Evolutionary conservation across 352 stramenopile genomes (phyloP).

Genomic region (Blastocystis sp.): DNA sequence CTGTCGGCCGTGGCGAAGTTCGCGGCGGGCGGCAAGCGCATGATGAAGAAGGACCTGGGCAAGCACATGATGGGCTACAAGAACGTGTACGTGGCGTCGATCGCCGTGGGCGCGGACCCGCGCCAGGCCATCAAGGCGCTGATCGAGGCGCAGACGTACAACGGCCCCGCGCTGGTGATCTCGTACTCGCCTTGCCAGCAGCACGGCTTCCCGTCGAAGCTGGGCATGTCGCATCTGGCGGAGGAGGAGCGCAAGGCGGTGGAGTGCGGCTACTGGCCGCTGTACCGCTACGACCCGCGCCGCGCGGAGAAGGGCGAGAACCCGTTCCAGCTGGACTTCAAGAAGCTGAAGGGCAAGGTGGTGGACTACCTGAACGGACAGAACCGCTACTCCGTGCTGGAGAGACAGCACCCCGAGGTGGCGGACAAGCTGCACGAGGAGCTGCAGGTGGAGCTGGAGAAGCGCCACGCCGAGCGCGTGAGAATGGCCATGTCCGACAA

Average conservation of each 20-base stretch:
- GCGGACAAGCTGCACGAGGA: slow-evolving; percentile 50
- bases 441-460: slow-evolving; percentile 50
- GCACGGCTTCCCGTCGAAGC: slow-evolving; percentile 44
- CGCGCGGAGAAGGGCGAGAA: too few relatives aligned
- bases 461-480: too few relatives aligned
- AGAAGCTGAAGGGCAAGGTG: too few relatives aligned
- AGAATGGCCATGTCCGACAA: too few relatives aligned
- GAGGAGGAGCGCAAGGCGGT: slow-evolving; percentile 17
- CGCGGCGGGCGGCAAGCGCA: too few relatives aligned
- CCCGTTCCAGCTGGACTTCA: too few relatives aligned
- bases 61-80: slow-evolving; percentile 56
- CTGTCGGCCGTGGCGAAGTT: too few relatives aligned
- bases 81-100: slow-evolving; percentile 49
- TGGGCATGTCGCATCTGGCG: slow-evolving; percentile 35
- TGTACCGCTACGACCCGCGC: too few relatives aligned
- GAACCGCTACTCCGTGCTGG: slow-evolving; percentile 53
- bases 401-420: slow-evolving; percentile 64
- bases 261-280: too few relatives aligned
- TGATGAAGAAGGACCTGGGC: too few relatives aligned
- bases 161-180: slow-evolving; percentile 51
- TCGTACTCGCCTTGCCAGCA: slow-evolving; percentile 61
- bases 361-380: slow-evolving; percentile 45
- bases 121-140: too few relatives aligned
- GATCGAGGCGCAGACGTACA: slow-evolving; percentile 26
- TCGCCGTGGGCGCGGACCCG: slow-evolving; percentile 44